These are phyloP conservation scores for Cercospora nicotianae DNA, from an alignment of 2,329 filamentous ascomycete species.

Conservation along the genomic window DNA sequence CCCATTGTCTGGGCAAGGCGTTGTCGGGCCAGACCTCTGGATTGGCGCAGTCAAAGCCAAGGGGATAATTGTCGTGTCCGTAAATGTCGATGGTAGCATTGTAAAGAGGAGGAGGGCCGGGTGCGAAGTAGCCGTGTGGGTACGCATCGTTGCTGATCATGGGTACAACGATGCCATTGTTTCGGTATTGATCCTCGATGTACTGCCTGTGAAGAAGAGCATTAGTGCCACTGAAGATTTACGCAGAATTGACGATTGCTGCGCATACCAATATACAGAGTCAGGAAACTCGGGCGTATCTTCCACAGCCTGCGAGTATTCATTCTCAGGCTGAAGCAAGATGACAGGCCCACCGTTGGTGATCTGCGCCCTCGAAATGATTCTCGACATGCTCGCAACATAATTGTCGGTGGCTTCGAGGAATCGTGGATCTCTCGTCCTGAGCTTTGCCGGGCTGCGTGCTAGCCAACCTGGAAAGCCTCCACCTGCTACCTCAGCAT, in stretches of 20 bases:
- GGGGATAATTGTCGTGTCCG: constrained; percentile 66
- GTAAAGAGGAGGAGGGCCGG: constrained; percentile 51
- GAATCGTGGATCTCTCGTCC: constrained; percentile 63
- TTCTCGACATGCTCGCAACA: constrained; percentile 59
- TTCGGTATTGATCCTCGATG: constrained; percentile 66
- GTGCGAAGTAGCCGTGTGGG: constrained; percentile 62
- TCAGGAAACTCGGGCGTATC: constrained; percentile 61
- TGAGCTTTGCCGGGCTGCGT: constrained; percentile 62
- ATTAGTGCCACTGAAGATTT: not conserved
- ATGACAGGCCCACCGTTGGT: constrained; percentile 81
- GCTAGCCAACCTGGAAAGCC: constrained; percentile 81
- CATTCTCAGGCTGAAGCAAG: constrained; percentile 78
- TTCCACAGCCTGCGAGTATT: constrained; percentile 61
- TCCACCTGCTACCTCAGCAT: constrained; percentile 73
- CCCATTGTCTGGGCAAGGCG: constrained; percentile 58
- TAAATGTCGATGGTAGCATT: constrained; percentile 55
- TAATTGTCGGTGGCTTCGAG: constrained; percentile 69
- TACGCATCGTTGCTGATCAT: constrained; percentile 72
- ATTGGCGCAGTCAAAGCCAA: constrained; percentile 61
- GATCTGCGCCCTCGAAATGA: constrained; percentile 74
- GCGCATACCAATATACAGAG: constrained; percentile 62
- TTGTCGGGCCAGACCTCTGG: constrained; percentile 61
- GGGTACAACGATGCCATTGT: constrained; percentile 71
- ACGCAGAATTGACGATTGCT: too few species aligned
- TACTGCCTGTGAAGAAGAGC: constrained; percentile 41